Evolutionary conservation across 306 rosid species (phyloP).

Genomic region (Prunus campanulata): DNA sequence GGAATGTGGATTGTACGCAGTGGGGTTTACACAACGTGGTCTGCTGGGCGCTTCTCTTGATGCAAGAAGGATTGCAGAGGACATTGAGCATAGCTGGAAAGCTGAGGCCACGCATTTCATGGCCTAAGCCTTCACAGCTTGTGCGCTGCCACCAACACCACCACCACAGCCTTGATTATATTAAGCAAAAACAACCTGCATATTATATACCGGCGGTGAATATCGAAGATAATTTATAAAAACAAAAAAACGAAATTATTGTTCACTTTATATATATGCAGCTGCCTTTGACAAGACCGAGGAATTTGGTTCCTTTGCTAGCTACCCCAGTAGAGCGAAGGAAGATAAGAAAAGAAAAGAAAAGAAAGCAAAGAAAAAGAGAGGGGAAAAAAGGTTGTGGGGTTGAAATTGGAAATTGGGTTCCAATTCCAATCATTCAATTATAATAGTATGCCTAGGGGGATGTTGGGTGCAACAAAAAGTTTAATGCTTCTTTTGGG

Average conservation of each 20-base stretch:
- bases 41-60: slow-evolving; percentile 76
- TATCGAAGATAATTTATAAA: background rate
- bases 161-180: background rate
- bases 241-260: slow-evolving; percentile 4
- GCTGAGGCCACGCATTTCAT: slow-evolving; percentile 29
- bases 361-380: background rate
- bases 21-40: slow-evolving; percentile 85
- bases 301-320: no score
- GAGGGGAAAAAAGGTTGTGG: background rate
- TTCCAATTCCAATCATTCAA: background rate
- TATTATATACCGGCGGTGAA: background rate
- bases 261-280: background rate
- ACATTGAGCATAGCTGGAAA: slow-evolving; percentile 61
- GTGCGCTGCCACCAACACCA: slow-evolving; percentile 7
- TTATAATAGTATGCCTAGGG: background rate
- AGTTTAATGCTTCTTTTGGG: background rate
- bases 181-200: background rate
- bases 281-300: background rate
- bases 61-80: slow-evolving; percentile 72
- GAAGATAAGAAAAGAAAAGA: background rate
- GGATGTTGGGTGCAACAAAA: background rate
- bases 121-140: slow-evolving; percentile 18
- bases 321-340: no score
- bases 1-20: slow-evolving; percentile 63
- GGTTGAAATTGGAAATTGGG: background rate